Evolutionary conservation across 192 early-diverging fungal species (phyloP), one percentile per base, ranked within the genome.

Genomic region (Linderina pennispora): DNA sequence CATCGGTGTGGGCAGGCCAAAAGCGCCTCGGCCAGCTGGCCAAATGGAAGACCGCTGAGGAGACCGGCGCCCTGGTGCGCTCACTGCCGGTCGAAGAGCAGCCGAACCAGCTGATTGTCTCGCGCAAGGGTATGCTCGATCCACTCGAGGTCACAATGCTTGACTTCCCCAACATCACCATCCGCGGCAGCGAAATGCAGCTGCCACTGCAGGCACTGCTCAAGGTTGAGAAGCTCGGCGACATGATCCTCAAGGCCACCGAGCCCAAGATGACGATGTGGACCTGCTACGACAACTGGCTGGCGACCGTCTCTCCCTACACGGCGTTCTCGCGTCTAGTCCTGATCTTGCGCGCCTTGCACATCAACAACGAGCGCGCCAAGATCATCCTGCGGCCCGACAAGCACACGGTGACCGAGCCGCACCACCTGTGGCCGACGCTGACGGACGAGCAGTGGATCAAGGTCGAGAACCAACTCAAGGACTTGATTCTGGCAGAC

Each of bases 11-110:
- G 94, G 94, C 94, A 13, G 94, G 94, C 19, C 96, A 99, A 65
- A 99, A 99, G 66, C 93, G 96, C 75, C 78, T 99, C 17, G 96
- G 96, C 46, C 96, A 99, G 76, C 73, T 99, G 53, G 96, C 96
- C 25, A 99, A 99, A 54, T 99, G 96, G 96, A 99, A 99, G 81
- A 97, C 96, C 3, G 96, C 96, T 9, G 96, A 99, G 86, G 96
- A 99, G 89, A 92, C 97, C 0, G 96, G 92, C 22, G 96, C 96
- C 18, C 79, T 99, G 67, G 94, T 99, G 80, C 89, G 96, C 45
- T 99, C 96, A 8, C 64, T 99, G 40, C 94, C 96, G 23, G 85
- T 97, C 13, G 96, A 99, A 81, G 96, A 99, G 80, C 96, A 99
- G 76, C 96, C 96, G 19, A 96, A 95, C 65, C 96, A 99, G 64